Percentiles rank a stretch among this genome's conserved stretches.
Conservation (phyloP, 345 rosid genomes). For the Psidium friedrichsthalianum region DNA sequence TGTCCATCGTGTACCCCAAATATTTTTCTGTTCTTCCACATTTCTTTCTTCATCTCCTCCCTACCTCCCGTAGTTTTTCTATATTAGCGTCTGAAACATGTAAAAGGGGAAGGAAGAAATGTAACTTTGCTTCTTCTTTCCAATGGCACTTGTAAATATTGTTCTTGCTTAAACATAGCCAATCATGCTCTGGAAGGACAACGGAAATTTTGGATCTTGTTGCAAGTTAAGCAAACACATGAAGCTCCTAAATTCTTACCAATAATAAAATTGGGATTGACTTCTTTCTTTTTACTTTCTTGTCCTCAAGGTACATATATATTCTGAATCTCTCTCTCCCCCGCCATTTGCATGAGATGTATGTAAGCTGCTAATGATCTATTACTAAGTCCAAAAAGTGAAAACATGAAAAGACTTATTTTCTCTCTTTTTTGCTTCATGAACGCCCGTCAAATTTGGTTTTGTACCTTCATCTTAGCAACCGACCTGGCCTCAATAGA, state of each 20-base stretch:
- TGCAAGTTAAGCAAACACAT: neutral
- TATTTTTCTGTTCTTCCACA: neutral
- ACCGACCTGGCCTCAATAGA: neutral
- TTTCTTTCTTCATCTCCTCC: neutral
- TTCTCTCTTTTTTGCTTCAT: neutral
- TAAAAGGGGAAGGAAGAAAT: neutral
- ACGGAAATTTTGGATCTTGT: neutral
- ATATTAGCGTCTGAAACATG: neutral
- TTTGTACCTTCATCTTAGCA: neutral
- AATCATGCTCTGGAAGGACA: neutral
- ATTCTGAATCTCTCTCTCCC: neutral
- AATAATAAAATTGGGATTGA: neutral
- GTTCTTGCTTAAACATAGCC: neutral
- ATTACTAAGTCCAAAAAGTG: neutral
- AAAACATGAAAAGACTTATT: neutral
- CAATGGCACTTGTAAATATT: neutral
- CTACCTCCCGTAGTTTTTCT: neutral
- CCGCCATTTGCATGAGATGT: neutral
- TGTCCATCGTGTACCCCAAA: neutral
- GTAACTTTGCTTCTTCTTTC: neutral
- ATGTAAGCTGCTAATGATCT: neutral
- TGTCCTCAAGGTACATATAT: neutral
- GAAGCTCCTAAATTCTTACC: neutral
- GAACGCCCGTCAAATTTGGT: neutral
- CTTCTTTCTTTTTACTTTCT: neutral